Evolutionary conservation across 495 filamentous ascomycete species (phyloP).

Genomic region (Mytilinidion resinicola): DNA sequence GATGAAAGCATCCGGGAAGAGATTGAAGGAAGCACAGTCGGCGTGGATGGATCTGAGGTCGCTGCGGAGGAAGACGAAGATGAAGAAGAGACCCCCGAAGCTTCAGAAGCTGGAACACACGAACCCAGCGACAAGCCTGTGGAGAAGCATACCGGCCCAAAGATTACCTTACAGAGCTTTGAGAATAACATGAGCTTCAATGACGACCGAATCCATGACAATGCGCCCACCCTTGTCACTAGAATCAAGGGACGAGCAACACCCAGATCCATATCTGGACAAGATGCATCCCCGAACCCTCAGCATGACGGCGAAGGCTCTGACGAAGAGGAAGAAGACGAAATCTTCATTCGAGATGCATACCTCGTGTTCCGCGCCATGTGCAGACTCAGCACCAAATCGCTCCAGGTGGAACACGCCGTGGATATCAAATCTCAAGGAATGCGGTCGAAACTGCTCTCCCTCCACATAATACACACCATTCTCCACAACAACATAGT

Average conservation of each 20-base stretch:
- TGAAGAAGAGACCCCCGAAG: conserved; percentile 28
- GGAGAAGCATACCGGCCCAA: conserved; percentile 58
- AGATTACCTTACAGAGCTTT: conserved; percentile 91
- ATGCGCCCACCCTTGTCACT: conserved; percentile 86
- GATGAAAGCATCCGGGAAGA: conserved; percentile 30
- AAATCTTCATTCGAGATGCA: conserved; percentile 92
- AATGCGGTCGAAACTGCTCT: conserved; percentile 95
- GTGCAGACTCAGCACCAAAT: conserved; percentile 93
- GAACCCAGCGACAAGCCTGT: conserved; percentile 50
- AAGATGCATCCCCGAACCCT: conserved; percentile 33
- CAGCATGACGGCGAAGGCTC: conserved; percentile 45
- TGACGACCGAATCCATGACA: conserved; percentile 82
- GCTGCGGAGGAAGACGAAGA: conserved; percentile 20
- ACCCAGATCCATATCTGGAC: conserved; percentile 49
- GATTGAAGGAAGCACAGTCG: conserved; percentile 34
- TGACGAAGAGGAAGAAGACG: conserved; percentile 87
- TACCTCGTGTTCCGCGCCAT: conserved; percentile 96
- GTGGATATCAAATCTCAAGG: conserved; percentile 87
- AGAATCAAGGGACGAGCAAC: conserved; percentile 57
- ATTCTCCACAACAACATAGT: conserved; percentile 84
- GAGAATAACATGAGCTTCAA: conserved; percentile 92
- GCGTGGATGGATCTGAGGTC: conserved; percentile 37
- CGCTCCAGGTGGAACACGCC: conserved; percentile 79
- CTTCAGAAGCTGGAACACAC: conserved; percentile 44
- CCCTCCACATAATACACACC: conserved; percentile 87